Evolutionary conservation across 2,329 filamentous ascomycete species (phyloP), one percentile per base, ranked within the genome.

Genomic region (Penicillium sp.): DNA sequence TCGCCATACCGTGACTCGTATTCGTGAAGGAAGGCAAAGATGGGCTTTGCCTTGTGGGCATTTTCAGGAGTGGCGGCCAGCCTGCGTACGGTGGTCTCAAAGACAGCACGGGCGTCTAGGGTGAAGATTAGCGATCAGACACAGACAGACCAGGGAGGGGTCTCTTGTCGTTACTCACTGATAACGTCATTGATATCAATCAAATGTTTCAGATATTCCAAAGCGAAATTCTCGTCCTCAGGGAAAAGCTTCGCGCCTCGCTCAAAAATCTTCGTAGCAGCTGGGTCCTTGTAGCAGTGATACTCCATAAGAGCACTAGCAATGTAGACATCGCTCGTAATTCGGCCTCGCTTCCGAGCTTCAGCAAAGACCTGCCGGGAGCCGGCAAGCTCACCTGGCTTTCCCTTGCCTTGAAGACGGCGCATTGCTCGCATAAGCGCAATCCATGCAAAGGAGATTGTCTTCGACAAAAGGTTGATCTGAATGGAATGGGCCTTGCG

Each of bases 1-100:
- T 98, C 93, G 47, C 94, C 93, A 62, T 90, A 98, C 55, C 90
- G 84, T 9, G 90, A 90, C 72, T 98, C 93, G 65, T 95, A 95
- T 59, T 90, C 86, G 70, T 98, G 91, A 67, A 98, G 91, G 70
- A 91, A 97, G 2, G 83, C 77, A 61, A 95, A 95, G 0, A 98
- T 80, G 1, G 86, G 81, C 66, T 93, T 94, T 7, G 90, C 83
- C 63, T 90, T 93, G 46, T 77, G 71, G 1, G 85, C 72, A 9
- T 82, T 81, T 57, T 90, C 87, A 0, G 87, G 82, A 57, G 90
- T 93, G 25, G 85, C 79, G 6, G 86, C 81, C 38, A 97, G 79
- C 52, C 85, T 85, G 63, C 86, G 88, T 51, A 96, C 88, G 12
- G 90, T 90, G 12, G 90, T 96, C 67, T 97, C 93, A 61, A 98